These are phyloP conservation scores for Picochlorum sp. DNA, from an alignment of 139 green algal species.

Conservation along the genomic window DNA sequence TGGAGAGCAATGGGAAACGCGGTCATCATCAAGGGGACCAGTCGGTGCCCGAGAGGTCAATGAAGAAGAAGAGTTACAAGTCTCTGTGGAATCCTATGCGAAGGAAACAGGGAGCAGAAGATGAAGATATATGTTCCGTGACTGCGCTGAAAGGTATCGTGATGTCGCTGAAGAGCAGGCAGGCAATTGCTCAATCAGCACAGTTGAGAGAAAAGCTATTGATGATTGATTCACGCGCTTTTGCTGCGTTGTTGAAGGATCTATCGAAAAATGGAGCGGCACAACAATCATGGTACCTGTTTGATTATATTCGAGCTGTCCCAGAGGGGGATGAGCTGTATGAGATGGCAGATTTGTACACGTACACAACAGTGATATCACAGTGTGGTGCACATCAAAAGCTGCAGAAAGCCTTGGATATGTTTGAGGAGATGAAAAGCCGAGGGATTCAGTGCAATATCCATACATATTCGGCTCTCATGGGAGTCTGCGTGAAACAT, in stretches of 20 bases:
- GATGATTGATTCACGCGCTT: constrained; percentile 55
- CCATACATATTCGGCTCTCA: constrained; percentile 70
- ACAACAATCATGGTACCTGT: not conserved
- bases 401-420: constrained; percentile 50
- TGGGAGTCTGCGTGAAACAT: constrained; percentile 74
- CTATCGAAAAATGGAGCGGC: constrained; percentile 39
- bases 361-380: constrained; percentile 67
- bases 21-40: too few species aligned
- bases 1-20: too few species aligned
- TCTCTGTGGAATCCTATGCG: too few species aligned
- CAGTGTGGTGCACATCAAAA: constrained; percentile 57
- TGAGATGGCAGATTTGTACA: constrained; percentile 60
- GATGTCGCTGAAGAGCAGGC: constrained; percentile 9
- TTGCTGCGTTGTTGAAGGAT: constrained; percentile 61
- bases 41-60: too few species aligned
- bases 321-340: constrained; percentile 29
- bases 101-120: too few species aligned
- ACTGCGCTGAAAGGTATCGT: constrained; percentile 14
- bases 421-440: constrained; percentile 50
- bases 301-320: constrained; percentile 8
- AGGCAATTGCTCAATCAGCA: constrained; percentile 16
- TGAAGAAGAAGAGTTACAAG: too few species aligned
- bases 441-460: constrained; percentile 55
- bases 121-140: constrained; percentile 10
- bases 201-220: not conserved